phyloP scores from a whole-genome alignment of 371 early-diverging fungal species.

The Lichtheimia ramosa region DNA sequence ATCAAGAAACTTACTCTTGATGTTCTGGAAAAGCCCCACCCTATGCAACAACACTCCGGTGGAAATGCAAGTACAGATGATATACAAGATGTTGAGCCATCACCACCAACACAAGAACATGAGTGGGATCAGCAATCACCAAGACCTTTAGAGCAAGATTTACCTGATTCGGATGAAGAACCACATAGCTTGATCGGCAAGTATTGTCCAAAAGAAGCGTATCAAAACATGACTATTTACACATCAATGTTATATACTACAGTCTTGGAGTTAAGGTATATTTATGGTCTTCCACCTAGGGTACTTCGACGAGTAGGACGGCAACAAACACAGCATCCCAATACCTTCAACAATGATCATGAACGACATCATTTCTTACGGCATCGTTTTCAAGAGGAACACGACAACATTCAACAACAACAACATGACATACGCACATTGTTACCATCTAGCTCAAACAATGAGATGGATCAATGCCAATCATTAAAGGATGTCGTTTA shows the following conservation, averaged over 20 bases:
- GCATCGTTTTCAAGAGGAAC: background rate
- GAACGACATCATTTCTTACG: background rate
- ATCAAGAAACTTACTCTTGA: conserved; percentile 20
- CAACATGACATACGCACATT: background rate
- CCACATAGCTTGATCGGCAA: background rate
- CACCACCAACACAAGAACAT: background rate
- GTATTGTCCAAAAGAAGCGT: background rate
- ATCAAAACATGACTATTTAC: background rate
- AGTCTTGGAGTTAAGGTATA: background rate
- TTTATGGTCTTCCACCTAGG: background rate
- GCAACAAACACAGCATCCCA: background rate
- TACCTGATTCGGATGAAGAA: background rate
- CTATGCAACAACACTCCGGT: no score
- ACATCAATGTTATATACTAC: background rate
- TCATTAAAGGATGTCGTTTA: conserved; percentile 23
- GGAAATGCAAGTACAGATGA: no score
- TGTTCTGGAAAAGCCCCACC: background rate
- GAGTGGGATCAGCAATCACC: no score
- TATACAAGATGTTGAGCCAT: no score
- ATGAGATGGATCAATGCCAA: background rate
- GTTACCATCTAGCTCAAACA: background rate
- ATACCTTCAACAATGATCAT: background rate
- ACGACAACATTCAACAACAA: no score
- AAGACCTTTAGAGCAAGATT: no score
- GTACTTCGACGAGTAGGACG: background rate